Conservation (phyloP, 2,329 filamentous ascomycete genomes). For the Fusarium pininemorale region DNA sequence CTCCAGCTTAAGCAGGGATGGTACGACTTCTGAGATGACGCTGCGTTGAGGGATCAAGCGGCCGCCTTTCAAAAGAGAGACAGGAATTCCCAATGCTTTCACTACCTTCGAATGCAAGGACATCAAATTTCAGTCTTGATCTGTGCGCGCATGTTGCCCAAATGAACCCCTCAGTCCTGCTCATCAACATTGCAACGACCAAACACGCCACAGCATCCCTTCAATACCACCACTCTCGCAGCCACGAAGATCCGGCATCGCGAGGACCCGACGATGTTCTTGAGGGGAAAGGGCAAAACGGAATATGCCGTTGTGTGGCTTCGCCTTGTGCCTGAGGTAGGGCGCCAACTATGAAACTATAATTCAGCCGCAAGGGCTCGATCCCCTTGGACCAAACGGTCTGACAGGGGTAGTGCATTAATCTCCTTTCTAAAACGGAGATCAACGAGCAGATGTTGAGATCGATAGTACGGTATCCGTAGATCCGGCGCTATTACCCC, state of each 20-base stretch:
- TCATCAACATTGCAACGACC: neutral
- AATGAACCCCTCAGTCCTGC: neutral
- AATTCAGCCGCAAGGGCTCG: slow-evolving; percentile 19
- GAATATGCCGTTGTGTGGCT: neutral
- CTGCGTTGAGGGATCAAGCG: neutral
- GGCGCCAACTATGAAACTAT: slow-evolving; percentile 10
- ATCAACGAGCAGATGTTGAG: neutral
- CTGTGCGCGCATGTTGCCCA: neutral
- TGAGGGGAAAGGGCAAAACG: neutral
- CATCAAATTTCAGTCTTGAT: neutral
- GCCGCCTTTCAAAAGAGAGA: no score
- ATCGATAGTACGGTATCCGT: neutral
- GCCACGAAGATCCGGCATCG: neutral
- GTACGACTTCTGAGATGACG: neutral
- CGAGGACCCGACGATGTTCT: neutral
- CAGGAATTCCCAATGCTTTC: fast-evolving
- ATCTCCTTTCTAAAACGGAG: slow-evolving; percentile 16
- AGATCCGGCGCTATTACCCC: neutral
- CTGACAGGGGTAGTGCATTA: neutral
- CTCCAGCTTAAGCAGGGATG: neutral
- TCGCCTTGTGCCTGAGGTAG: slow-evolving; percentile 17
- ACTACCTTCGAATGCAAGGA: fast-evolving
- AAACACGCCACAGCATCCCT: neutral
- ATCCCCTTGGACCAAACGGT: neutral
- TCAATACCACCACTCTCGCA: neutral